These are phyloP conservation scores for Sarocladium brachiariae DNA, from an alignment of 2,329 filamentous ascomycete species.

Conservation along the genomic window DNA sequence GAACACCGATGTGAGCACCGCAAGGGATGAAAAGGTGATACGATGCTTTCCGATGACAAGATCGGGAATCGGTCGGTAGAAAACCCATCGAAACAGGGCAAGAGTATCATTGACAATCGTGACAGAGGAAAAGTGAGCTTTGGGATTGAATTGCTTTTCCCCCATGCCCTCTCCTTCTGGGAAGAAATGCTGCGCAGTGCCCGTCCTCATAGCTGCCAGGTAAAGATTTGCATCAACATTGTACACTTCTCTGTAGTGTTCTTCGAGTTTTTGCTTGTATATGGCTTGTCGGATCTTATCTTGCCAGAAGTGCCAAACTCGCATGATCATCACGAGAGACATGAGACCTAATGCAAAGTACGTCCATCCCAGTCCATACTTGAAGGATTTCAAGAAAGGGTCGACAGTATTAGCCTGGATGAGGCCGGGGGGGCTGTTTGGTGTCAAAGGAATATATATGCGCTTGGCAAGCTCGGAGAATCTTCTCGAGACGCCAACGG, in stretches of 20 bases:
- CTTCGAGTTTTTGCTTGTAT: conserved; percentile 73
- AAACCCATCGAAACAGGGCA: conserved; percentile 79
- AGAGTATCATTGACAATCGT: conserved; percentile 69
- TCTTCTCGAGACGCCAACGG: conserved; percentile 26
- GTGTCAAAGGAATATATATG: conserved; percentile 53
- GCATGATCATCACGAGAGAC: conserved; percentile 57
- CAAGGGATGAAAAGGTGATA: conserved; percentile 74
- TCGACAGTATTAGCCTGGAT: conserved; percentile 61
- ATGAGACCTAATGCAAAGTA: conserved; percentile 77
- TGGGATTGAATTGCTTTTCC: conserved; percentile 50
- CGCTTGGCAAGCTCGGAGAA: conserved; percentile 41
- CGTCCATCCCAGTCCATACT: conserved; percentile 82
- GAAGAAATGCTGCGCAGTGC: conserved; percentile 69
- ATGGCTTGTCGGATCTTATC: conserved; percentile 88
- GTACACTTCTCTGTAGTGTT: conserved; percentile 52
- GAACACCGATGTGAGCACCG: conserved; percentile 61
- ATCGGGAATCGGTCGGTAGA: conserved; percentile 79
- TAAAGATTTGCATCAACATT: conserved; percentile 42
- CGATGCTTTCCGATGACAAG: conserved; percentile 59
- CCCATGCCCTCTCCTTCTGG: conserved; percentile 53
- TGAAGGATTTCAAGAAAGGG: conserved; percentile 73
- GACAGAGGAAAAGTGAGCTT: conserved; percentile 71
- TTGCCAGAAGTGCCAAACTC: conserved; percentile 84
- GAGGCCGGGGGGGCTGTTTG: conserved; percentile 53
- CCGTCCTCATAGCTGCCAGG: conserved; percentile 39